These are phyloP conservation scores for Cicer yamashitae DNA, from an alignment of 306 rosid genomes.

Conservation along the genomic window DNA sequence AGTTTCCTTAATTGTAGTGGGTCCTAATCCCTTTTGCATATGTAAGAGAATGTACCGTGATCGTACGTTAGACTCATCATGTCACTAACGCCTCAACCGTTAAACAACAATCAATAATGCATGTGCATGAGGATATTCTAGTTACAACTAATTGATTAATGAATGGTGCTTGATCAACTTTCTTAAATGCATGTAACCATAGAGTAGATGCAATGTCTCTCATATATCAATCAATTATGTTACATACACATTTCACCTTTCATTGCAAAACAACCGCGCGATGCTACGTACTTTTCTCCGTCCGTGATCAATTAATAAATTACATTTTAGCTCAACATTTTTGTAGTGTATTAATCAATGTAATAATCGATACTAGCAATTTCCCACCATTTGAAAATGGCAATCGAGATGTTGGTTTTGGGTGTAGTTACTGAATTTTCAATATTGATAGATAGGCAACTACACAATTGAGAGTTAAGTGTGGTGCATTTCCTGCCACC, in stretches of 20 bases:
- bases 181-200: slow-evolving; percentile 42
- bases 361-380: slow-evolving; percentile 35
- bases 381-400: slow-evolving; percentile 42
- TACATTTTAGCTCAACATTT: slow-evolving; percentile 45
- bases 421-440: slow-evolving; percentile 19
- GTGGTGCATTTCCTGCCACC: neutral
- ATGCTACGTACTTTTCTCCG: slow-evolving; percentile 45
- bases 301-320: slow-evolving; percentile 30
- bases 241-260: slow-evolving; percentile 51
- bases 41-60: slow-evolving; percentile 24
- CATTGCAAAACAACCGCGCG: slow-evolving; percentile 21
- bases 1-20: neutral
- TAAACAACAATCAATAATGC: slow-evolving; percentile 27
- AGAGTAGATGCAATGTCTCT: slow-evolving; percentile 45
- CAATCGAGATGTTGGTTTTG: slow-evolving; percentile 18
- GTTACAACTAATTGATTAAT: slow-evolving; percentile 46
- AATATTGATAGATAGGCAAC: slow-evolving; percentile 31
- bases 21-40: neutral
- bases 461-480: neutral
- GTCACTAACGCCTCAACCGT: slow-evolving; percentile 29
- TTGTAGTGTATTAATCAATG: slow-evolving; percentile 25
- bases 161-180: slow-evolving; percentile 12
- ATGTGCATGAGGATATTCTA: slow-evolving; percentile 42
- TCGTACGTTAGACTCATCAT: neutral
- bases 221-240: slow-evolving; percentile 38